phyloP scores from a whole-genome alignment of 441 rosid genomes.

The Arabidopsis hybrid region DNA sequence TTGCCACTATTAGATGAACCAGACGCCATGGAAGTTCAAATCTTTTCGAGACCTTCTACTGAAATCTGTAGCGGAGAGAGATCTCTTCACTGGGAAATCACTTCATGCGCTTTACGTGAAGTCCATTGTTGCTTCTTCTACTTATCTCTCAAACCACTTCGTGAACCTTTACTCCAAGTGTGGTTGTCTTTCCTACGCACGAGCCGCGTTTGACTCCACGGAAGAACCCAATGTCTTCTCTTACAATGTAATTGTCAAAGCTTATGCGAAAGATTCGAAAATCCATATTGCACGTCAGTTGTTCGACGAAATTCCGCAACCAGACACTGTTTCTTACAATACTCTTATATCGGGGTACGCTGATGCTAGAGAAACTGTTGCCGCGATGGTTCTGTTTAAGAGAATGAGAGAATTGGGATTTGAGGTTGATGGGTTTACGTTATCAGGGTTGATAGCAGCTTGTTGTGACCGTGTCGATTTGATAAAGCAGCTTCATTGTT shows the following conservation, averaged over 20 bases:
- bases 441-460: slow-evolving; percentile 76
- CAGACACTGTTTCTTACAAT: slow-evolving; percentile 79
- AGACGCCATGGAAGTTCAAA: slow-evolving; percentile 52
- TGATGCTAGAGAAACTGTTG: slow-evolving; percentile 54
- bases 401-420: slow-evolving; percentile 61
- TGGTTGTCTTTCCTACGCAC: slow-evolving; percentile 60
- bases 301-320: slow-evolving; percentile 84
- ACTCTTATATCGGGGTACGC: slow-evolving; percentile 82
- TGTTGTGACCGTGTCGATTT: slow-evolving; percentile 51
- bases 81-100: slow-evolving; percentile 64
- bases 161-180: slow-evolving; percentile 87
- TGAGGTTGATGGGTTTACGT: slow-evolving; percentile 74
- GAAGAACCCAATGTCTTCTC: slow-evolving; percentile 74
- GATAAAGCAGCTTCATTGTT: slow-evolving; percentile 71
- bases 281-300: slow-evolving; percentile 56
- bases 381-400: slow-evolving; percentile 57
- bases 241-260: slow-evolving; percentile 69
- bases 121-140: slow-evolving; percentile 61
- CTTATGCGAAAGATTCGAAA: slow-evolving; percentile 58
- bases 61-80: slow-evolving; percentile 56
- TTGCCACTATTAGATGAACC: slow-evolving; percentile 53
- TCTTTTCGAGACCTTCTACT: slow-evolving; percentile 57
- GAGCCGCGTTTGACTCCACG: slow-evolving; percentile 55
- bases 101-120: slow-evolving; percentile 78
- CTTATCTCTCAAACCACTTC: slow-evolving; percentile 88